These are phyloP conservation scores for Magnolia changhungtana DNA, from an alignment of 164 flowering plant genomes.

Conservation along the genomic window DNA sequence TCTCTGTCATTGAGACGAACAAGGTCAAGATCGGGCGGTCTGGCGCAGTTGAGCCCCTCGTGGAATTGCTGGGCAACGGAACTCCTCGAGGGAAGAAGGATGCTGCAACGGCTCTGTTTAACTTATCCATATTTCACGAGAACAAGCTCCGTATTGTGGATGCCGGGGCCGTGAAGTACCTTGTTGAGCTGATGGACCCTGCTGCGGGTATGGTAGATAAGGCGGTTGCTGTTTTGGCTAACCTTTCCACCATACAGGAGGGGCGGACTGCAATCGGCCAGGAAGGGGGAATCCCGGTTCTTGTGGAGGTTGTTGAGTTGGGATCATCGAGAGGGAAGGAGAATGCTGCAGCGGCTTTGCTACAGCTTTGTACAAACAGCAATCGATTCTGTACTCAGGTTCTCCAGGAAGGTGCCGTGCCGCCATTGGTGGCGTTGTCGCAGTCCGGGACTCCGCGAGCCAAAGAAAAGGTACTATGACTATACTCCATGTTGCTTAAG, in stretches of 20 bases:
- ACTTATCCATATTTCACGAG: constrained; percentile 84
- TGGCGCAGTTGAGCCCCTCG: constrained; percentile 79
- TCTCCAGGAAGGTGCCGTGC: constrained; percentile 25
- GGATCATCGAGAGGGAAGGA: constrained; percentile 86
- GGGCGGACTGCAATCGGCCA: constrained; percentile 68
- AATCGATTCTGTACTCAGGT: constrained; percentile 17
- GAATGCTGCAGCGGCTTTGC: constrained; percentile 66
- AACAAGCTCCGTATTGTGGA: constrained; percentile 82
- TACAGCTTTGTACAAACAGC: constrained; percentile 20
- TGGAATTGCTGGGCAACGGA: constrained; percentile 76
- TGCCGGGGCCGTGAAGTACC: constrained; percentile 75
- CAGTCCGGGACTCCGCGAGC: constrained; percentile 27
- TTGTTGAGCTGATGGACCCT: constrained; percentile 68
- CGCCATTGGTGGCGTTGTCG: constrained; percentile 25
- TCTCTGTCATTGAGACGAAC: constrained; percentile 86
- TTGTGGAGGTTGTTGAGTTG: constrained; percentile 76
- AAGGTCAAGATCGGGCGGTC: constrained; percentile 86
- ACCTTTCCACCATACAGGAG: constrained; percentile 79
- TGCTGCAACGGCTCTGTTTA: constrained; percentile 95
- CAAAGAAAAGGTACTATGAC: constrained; percentile 16
- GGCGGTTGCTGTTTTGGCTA: constrained; percentile 81
- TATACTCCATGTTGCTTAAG: not conserved
- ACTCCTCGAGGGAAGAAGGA: constrained; percentile 95
- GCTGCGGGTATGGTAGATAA: constrained; percentile 96
- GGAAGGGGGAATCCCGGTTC: constrained; percentile 58